Base-by-base conservation (phyloP, 2,329 filamentous ascomycete genomes). In the Cladophialophora psammophila region DNA sequence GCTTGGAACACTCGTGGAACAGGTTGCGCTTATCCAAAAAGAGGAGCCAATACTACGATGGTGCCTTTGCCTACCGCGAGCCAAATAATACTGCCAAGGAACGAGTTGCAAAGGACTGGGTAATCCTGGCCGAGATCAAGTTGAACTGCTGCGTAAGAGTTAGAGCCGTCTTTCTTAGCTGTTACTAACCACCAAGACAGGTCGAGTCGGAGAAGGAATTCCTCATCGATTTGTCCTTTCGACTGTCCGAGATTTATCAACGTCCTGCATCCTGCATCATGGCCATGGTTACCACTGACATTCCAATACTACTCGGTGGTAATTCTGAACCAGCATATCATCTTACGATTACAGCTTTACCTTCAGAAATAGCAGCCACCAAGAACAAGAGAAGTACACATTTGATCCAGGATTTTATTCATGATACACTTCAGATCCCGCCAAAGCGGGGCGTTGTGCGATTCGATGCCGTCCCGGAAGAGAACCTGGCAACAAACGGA, bases 311-410 rank as follows among this genome's bases (percentile, higher is more conserved):
- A 63, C 90, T 94, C 67, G 91, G 87, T 1, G 91, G 89, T 40
- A 89, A 88, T 5, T 90, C 92, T 70, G 90, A 93, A 59, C 90
- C 92, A 3, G 91, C 92, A 20, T 97, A 97, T 75, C 85, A 89
- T 67, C 82, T 96, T 74, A 90, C 87, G 38, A 86, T 97, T 66
- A 89, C 86, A 40, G 89, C 92, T 0, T 82, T 95, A 9, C 84
- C 90, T 0, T 83, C 83, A 10, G 85, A 92, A 70, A 81, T 95
- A 65, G 88, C 90, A 68, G 87, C 91, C 0, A 86, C 88, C 3
- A 92, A 88, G 60, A 97, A 97, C 80, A 91, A 91, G 76, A 88
- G 92, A 69, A 95, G 94, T 77, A 88, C 92, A 0, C 84, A 85
- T n/a, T 80, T 96, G 18, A 86, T 96, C 3, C 91, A 95, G 75